phyloP scores from a whole-genome alignment of 192 early-diverging fungal genomes.

The Backusella westeae region DNA sequence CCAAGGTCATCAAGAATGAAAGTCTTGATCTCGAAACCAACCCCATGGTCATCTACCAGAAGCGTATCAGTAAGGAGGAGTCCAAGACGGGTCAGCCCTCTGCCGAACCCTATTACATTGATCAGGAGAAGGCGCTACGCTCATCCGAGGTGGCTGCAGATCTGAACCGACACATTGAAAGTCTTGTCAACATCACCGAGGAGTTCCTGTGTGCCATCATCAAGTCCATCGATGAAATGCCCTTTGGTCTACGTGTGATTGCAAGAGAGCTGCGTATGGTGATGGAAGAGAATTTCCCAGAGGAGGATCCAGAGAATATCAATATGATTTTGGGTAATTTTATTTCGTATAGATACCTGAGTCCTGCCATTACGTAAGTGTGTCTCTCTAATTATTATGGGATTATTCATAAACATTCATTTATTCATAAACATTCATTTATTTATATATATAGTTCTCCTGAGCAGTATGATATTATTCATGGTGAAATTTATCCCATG shows the following conservation, averaged over 20 bases:
- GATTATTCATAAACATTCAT: not conserved
- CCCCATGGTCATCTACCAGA: slow-evolving; percentile 85
- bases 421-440: not conserved
- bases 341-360: slow-evolving; percentile 98
- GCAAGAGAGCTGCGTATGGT: slow-evolving; percentile 82
- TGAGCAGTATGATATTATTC: slow-evolving; percentile 94
- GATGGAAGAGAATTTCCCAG: slow-evolving; percentile 80
- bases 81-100: slow-evolving; percentile 81
- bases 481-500: slow-evolving; percentile 75
- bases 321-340: slow-evolving; percentile 90
- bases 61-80: slow-evolving; percentile 88
- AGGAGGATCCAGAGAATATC: slow-evolving; percentile 76
- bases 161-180: slow-evolving; percentile 68
- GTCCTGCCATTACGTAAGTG: slow-evolving; percentile 89
- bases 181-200: slow-evolving; percentile 79
- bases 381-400: not conserved
- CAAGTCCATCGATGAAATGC: slow-evolving; percentile 80
- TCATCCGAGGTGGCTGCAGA: slow-evolving; percentile 76
- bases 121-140: slow-evolving; percentile 74
- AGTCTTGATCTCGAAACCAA: slow-evolving; percentile 90
- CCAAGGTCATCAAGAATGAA: slow-evolving; percentile 71
- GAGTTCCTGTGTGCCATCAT: slow-evolving; percentile 83
- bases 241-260: slow-evolving; percentile 95
- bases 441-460: slow-evolving; percentile 84
- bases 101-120: slow-evolving; percentile 70